Percentiles rank a stretch among this genome's conserved stretches.
Evolutionary conservation across 176 grass and related monocot species (phyloP).

Genomic region (Miscanthus lutarioriparius): DNA sequence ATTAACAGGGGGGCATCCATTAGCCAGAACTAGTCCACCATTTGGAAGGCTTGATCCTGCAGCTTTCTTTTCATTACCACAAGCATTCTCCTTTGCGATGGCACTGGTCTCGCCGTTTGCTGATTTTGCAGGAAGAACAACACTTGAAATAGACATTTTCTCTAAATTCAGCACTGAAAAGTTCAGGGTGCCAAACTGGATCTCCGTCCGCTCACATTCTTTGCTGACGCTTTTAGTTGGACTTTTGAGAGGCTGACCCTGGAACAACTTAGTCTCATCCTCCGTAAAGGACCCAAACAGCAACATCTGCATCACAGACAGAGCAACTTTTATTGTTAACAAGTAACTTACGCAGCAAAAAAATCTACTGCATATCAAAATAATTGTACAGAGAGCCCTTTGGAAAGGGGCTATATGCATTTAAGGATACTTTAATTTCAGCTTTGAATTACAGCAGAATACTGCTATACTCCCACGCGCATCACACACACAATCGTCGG

Average conservation of each 20-base stretch:
- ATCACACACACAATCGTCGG: background rate
- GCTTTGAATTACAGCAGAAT: background rate
- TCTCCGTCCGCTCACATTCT: constrained; percentile 42
- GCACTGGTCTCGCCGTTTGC: constrained; percentile 8
- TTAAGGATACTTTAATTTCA: background rate
- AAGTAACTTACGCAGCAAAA: background rate
- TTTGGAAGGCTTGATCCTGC: constrained; percentile 34
- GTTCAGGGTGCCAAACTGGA: constrained; percentile 79
- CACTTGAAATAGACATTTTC: constrained; percentile 30
- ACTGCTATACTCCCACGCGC: too few relatives aligned
- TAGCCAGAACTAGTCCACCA: constrained; percentile 38
- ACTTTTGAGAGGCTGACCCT: constrained; percentile 30
- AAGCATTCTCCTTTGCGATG: constrained; percentile 25
- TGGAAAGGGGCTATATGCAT: background rate
- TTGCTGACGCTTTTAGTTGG: constrained; percentile 27
- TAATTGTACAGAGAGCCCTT: background rate
- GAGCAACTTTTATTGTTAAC: background rate
- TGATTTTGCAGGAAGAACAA: constrained; percentile 47
- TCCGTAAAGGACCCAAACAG: constrained; percentile 84
- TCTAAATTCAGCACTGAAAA: constrained; percentile 49
- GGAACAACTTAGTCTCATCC: constrained; percentile 67
- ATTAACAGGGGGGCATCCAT: constrained; percentile 42
- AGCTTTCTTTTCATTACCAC: constrained; percentile 29
- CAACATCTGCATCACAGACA: constrained; percentile 48
- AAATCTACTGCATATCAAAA: background rate